phyloP scores from a whole-genome alignment of 2,329 filamentous ascomycete genomes.

The Fragosphaeria purpurea region DNA sequence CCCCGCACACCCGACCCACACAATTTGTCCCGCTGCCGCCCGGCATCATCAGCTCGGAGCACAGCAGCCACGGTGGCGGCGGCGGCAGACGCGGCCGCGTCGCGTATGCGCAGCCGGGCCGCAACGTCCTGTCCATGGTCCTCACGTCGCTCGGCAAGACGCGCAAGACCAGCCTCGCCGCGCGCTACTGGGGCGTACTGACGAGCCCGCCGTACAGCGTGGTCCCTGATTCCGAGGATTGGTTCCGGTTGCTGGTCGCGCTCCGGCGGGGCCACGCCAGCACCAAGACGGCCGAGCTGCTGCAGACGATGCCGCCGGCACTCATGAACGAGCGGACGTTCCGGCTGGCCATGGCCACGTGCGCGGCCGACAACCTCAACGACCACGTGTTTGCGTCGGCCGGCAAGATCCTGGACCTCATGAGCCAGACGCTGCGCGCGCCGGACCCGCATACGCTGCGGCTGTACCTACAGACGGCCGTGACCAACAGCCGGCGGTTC shows the following conservation, averaged over 20 bases:
- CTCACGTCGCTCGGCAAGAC: conserved; percentile 53
- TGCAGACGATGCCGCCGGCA: conserved; percentile 42
- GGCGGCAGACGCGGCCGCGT: neutral
- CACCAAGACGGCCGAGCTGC: conserved; percentile 45
- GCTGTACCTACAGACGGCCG: conserved; percentile 46
- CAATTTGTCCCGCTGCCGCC: conserved; percentile 2
- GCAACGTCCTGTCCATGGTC: conserved; percentile 58
- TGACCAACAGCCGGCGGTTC: conserved; percentile 35
- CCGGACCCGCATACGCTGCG: conserved; percentile 43
- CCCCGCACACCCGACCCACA: neutral
- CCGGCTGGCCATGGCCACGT: conserved; percentile 63
- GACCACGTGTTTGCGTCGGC: conserved; percentile 56
- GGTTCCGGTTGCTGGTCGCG: conserved; percentile 56
- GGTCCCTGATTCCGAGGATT: conserved; percentile 62
- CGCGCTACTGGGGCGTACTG: conserved; percentile 69
- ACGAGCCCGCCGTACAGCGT: conserved; percentile 50
- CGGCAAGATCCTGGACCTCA: conserved; percentile 52
- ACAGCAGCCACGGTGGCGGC: neutral
- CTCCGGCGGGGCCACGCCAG: conserved; percentile 59
- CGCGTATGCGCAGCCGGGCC: conserved; percentile 34
- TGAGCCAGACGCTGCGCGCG: conserved; percentile 35
- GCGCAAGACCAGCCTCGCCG: conserved; percentile 50
- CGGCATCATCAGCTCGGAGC: neutral
- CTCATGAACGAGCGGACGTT: conserved; percentile 46
- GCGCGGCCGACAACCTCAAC: conserved; percentile 68